Evolutionary conservation across 2,329 filamentous ascomycete species (phyloP).

Genomic region (Phaeosphaeria sp.): DNA sequence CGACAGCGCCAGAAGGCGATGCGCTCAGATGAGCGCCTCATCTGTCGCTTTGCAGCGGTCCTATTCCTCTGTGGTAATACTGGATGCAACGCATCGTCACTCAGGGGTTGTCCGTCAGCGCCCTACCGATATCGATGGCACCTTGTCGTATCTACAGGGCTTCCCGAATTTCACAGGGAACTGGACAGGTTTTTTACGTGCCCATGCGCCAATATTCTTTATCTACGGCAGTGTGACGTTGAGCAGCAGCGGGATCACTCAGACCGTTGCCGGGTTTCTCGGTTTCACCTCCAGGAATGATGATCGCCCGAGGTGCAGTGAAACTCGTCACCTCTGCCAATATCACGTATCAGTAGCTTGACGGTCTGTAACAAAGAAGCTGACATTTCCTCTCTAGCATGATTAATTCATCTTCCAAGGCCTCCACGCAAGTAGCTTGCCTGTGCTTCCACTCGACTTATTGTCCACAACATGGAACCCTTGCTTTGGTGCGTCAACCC

Average conservation of each 20-base stretch:
- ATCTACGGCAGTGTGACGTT: neutral
- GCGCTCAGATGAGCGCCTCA: neutral
- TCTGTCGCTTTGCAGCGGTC: neutral
- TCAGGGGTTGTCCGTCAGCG: neutral
- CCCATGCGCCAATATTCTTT: neutral
- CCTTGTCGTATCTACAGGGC: neutral
- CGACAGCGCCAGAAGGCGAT: neutral
- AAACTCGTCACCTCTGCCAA: neutral
- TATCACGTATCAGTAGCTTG: neutral
- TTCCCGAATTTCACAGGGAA: neutral
- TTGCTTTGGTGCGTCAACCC: conserved; percentile 19
- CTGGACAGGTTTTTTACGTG: neutral
- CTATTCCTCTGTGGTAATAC: neutral
- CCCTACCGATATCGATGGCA: neutral
- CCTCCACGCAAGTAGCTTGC: neutral
- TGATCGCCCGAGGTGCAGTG: neutral
- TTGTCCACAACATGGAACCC: conserved; percentile 7
- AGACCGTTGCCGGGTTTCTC: neutral
- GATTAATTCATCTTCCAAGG: neutral
- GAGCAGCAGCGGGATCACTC: neutral
- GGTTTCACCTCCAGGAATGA: neutral
- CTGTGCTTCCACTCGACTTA: neutral
- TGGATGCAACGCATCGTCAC: neutral
- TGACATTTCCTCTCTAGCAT: conserved; percentile 12
- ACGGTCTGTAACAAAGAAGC: neutral